Evolutionary conservation across 2,329 filamentous ascomycete genomes (phyloP).

Genomic region (Colletotrichum chrysophilum): DNA sequence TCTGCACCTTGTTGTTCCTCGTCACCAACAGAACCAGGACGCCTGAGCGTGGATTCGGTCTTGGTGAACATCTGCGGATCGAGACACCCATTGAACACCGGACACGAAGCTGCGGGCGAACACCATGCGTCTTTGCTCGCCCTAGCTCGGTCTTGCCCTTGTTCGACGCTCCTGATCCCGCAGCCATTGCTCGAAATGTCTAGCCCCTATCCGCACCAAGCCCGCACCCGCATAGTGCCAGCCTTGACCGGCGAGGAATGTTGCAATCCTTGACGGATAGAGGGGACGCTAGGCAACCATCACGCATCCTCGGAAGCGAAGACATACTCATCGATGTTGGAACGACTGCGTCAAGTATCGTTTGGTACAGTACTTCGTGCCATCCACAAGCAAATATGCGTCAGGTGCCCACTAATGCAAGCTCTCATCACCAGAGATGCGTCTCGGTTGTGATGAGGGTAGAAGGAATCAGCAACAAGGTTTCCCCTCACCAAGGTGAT

Average conservation of each 20-base stretch:
- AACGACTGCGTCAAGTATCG: constrained; percentile 3
- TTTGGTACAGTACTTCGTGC: constrained; percentile 19
- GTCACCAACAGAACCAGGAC: constrained; percentile 17
- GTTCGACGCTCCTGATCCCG: not conserved
- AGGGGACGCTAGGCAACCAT: not conserved
- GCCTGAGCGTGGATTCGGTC: not conserved
- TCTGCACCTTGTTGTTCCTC: constrained; percentile 14
- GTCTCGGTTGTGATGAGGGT: not conserved
- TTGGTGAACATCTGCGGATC: constrained; percentile 10
- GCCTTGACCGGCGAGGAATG: not conserved
- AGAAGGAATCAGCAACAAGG: not conserved
- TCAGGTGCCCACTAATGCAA: constrained; percentile 17
- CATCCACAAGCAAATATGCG: constrained; percentile 2
- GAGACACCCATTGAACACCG: constrained; percentile 1
- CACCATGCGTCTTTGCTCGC: not conserved
- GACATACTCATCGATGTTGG: not conserved
- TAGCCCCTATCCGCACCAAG: not conserved
- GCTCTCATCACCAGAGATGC: constrained; percentile 2
- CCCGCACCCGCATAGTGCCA: not conserved
- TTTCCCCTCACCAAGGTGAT: constrained; percentile 2
- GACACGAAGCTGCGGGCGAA: not conserved
- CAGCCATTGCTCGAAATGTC: not conserved
- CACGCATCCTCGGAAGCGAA: not conserved
- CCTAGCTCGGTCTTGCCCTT: not conserved
- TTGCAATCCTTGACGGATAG: not conserved